phyloP scores from a whole-genome alignment of 2,329 filamentous ascomycete genomes.

The Plenodomus tracheiphilus region DNA sequence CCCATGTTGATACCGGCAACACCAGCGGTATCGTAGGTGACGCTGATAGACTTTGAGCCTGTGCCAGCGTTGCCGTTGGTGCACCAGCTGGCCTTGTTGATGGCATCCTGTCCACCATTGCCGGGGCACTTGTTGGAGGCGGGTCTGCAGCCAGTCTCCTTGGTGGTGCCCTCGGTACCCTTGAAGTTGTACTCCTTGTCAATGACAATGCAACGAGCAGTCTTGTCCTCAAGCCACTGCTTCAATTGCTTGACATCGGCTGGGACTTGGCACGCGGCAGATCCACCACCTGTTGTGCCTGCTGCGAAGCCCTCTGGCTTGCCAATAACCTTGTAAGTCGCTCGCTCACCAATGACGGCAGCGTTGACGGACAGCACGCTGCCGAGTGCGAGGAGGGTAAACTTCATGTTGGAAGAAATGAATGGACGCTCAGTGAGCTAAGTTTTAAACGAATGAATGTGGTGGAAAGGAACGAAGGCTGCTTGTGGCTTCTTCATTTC shows the following conservation, averaged over 20 bases:
- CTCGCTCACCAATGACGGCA: constrained; percentile 2
- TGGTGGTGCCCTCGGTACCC: constrained; percentile 24
- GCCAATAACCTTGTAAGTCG: constrained; percentile 2
- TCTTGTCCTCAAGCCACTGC: constrained; percentile 30
- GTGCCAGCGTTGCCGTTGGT: constrained; percentile 13
- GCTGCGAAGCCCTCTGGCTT: constrained; percentile 7
- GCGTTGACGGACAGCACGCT: constrained; percentile 4
- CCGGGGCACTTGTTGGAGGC: constrained; percentile 39
- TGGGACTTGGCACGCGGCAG: constrained; percentile 13
- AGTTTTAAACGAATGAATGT: neutral
- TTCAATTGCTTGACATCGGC: constrained; percentile 16
- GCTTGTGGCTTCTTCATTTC: neutral
- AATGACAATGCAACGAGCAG: constrained; percentile 44
- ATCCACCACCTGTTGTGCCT: constrained; percentile 16
- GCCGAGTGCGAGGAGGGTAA: constrained; percentile 2
- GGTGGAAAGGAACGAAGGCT: too few species aligned
- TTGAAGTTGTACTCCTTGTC: constrained; percentile 31
- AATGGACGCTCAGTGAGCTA: neutral
- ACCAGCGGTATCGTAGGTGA: constrained; percentile 39
- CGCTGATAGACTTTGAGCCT: constrained; percentile 10
- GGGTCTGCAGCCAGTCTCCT: constrained; percentile 46
- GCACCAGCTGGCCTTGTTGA: constrained; percentile 51
- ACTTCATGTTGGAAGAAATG: constrained; percentile 4
- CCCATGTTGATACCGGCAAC: constrained; percentile 32
- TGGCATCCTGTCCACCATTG: constrained; percentile 61